Conservation (phyloP, 441 rosid genomes). For the Lagerstroemia fauriei region DNA sequence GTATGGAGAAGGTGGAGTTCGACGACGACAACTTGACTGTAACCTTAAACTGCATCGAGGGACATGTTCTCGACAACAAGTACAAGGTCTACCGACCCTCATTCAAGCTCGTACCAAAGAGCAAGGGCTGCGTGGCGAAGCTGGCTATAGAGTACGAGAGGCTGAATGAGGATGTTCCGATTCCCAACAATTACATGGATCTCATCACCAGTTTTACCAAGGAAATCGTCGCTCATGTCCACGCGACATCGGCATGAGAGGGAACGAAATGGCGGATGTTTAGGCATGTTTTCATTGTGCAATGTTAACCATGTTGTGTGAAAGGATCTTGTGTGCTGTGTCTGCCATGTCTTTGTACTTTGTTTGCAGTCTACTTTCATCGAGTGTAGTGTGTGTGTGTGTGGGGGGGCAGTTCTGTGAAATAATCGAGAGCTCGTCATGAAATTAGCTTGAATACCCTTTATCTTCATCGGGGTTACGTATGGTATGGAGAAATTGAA, state of each 20-base stretch:
- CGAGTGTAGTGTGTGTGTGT: too few relatives aligned
- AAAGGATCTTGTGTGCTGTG: too few relatives aligned
- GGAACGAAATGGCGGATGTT: too few relatives aligned
- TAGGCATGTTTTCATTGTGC: too few relatives aligned
- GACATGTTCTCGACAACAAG: conserved; percentile 7
- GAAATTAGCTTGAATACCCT: too few relatives aligned
- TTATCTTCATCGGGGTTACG: too few relatives aligned
- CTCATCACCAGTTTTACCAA: conserved; percentile 1
- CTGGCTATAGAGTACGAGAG: conserved; percentile 17
- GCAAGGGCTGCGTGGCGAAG: conserved; percentile 6
- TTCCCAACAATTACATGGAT: conserved; percentile 15
- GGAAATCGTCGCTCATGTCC: conserved; percentile 13
- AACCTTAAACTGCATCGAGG: conserved; percentile 14
- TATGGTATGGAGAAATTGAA: too few relatives aligned
- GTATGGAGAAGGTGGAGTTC: conserved; percentile 20
- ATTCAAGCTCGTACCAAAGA: conserved; percentile 7
- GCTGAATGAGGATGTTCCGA: not conserved
- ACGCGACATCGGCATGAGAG: not conserved
- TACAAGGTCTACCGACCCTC: conserved; percentile 16
- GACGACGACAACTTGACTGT: conserved; percentile 12
- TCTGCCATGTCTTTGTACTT: too few relatives aligned
- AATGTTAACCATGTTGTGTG: too few relatives aligned
- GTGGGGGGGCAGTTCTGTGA: too few relatives aligned
- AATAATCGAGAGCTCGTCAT: too few relatives aligned
- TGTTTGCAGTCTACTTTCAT: too few relatives aligned